A percentile compares a stretch with the other conserved stretches of the same genome.
These are phyloP conservation scores for Diaporthe longicolla DNA, from an alignment of 2,329 filamentous ascomycete species.

Conservation along the genomic window DNA sequence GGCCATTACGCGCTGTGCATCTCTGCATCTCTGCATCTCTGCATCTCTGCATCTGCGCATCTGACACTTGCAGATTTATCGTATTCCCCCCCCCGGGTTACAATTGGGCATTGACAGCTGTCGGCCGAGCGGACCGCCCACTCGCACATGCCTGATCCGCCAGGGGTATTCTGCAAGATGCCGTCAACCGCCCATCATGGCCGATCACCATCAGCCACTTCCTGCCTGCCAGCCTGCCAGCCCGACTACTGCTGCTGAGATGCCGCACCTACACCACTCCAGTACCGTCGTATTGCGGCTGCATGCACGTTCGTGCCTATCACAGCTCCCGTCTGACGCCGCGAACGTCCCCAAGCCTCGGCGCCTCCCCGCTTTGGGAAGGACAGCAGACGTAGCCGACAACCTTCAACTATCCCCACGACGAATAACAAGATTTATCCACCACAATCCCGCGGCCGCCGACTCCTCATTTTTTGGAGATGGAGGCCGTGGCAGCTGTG, in stretches of 20 bases:
- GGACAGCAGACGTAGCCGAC: not conserved
- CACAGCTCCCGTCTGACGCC: slow-evolving; percentile 10
- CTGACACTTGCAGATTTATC: slow-evolving; percentile 18
- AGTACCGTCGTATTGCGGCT: not conserved
- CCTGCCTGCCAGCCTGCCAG: not conserved
- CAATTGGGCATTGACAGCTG: slow-evolving; percentile 14
- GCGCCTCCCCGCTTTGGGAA: slow-evolving; percentile 24
- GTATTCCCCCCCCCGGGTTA: not conserved
- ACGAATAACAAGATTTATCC: not conserved
- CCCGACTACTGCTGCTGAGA: not conserved
- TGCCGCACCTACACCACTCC: not conserved
- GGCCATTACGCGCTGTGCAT: slow-evolving; percentile 8
- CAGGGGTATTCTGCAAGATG: slow-evolving; percentile 24
- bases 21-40: not conserved
- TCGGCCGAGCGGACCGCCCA: slow-evolving; percentile 31
- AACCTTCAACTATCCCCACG: not conserved
- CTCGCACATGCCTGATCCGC: not conserved
- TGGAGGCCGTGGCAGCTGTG: not conserved
- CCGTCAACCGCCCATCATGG: slow-evolving; percentile 27
- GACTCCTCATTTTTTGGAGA: slow-evolving; percentile 7
- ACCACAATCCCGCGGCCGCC: slow-evolving; percentile 23
- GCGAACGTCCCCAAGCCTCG: slow-evolving; percentile 11
- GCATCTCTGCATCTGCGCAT: not conserved
- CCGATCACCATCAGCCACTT: not conserved
- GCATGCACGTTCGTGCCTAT: slow-evolving; percentile 12